These are phyloP conservation scores for Leccinum fibrillosum DNA, from an alignment of 768 basidiomycete genomes.

Conservation along the genomic window DNA sequence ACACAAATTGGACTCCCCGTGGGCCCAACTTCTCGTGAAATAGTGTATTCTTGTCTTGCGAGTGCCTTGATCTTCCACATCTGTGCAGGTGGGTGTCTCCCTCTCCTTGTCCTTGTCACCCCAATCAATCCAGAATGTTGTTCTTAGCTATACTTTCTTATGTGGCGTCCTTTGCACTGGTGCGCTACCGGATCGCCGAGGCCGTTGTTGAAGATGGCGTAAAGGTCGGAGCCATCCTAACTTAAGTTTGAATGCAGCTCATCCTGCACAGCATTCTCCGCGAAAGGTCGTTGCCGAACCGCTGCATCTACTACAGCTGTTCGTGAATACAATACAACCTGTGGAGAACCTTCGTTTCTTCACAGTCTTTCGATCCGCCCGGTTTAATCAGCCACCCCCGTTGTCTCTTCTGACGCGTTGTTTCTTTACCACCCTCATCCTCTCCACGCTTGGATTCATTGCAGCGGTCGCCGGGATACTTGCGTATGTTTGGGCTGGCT, in stretches of 20 bases:
- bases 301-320: slow-evolving; percentile 4
- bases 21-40: slow-evolving; percentile 11
- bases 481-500: slow-evolving; percentile 23
- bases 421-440: slow-evolving; percentile 25
- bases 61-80: slow-evolving; percentile 32
- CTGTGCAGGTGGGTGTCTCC: slow-evolving; percentile 23
- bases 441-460: slow-evolving; percentile 24
- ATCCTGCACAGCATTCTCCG: slow-evolving; percentile 1
- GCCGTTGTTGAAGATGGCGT: slow-evolving; percentile 8
- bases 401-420: slow-evolving; percentile 23
- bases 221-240: slow-evolving; percentile 11
- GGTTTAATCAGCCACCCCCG: slow-evolving; percentile 6
- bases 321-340: neutral
- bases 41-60: slow-evolving; percentile 28
- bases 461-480: slow-evolving; percentile 27
- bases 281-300: slow-evolving; percentile 17
- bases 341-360: neutral
- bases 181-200: slow-evolving; percentile 27
- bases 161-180: slow-evolving; percentile 26
- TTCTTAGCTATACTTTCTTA: slow-evolving; percentile 27
- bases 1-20: slow-evolving; percentile 16
- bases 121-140: neutral
- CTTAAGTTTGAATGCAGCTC: slow-evolving; percentile 1
- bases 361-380: neutral
- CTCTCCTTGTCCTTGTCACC: neutral